These are phyloP conservation scores for Kazachstania sp. DNA, from an alignment of 1,139 yeast genomes.

Conservation along the genomic window DNA sequence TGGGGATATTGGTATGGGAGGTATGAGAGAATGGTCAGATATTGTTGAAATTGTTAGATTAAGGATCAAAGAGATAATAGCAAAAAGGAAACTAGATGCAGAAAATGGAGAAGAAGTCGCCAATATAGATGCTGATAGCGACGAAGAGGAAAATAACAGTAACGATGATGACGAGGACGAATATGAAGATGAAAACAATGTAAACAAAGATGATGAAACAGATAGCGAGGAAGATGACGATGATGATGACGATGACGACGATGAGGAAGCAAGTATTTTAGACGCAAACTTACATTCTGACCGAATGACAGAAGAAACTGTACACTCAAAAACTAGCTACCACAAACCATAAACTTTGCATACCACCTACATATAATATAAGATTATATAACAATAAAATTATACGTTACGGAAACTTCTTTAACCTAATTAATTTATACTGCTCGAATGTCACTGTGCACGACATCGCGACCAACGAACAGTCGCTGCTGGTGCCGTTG, in stretches of 20 bases:
- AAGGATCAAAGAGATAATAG: slow-evolving; percentile 29
- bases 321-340: neutral
- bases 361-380: neutral
- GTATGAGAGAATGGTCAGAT: slow-evolving; percentile 93
- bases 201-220: slow-evolving; percentile 28
- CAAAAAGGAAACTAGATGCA: slow-evolving; percentile 13
- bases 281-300: neutral
- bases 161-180: slow-evolving; percentile 30
- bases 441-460: neutral
- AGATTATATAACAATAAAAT: neutral
- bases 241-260: slow-evolving; percentile 23
- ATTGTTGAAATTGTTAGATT: slow-evolving; percentile 72
- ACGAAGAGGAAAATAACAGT: slow-evolving; percentile 26
- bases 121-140: slow-evolving; percentile 19
- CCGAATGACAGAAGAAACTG: neutral
- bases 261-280: neutral
- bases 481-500: too few relatives aligned
- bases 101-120: slow-evolving; percentile 22
- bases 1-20: slow-evolving; percentile 94
- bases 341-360: neutral
- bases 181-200: slow-evolving; percentile 28
- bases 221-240: slow-evolving; percentile 27
- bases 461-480: neutral
- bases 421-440: too few relatives aligned
- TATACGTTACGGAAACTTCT: too few relatives aligned